Evolutionary conservation across 2,329 filamentous ascomycete species (phyloP).

Genomic region (Rutstroemia sp.): DNA sequence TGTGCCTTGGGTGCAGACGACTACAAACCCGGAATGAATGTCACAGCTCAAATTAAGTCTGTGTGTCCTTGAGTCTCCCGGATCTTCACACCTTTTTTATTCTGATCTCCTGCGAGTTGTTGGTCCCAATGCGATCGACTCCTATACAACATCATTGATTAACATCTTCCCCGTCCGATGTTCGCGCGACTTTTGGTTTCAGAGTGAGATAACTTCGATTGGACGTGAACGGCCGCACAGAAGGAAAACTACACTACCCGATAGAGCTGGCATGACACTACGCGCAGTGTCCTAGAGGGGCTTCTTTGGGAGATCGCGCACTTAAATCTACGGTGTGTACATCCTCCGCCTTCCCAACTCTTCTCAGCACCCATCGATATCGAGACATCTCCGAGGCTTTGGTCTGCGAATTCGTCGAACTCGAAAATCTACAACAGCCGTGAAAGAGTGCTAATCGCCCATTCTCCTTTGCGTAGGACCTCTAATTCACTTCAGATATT

Average conservation of each 20-base stretch:
- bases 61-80: constrained; percentile 8
- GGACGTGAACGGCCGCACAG: not conserved
- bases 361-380: not conserved
- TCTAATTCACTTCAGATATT: not conserved
- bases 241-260: not conserved
- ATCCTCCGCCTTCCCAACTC: constrained; percentile 1
- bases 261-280: not conserved
- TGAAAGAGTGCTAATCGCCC: constrained; percentile 3
- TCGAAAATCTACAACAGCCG: constrained; percentile 4
- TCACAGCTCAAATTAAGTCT: not conserved
- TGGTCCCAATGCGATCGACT: not conserved
- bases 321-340: constrained; percentile 6
- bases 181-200: constrained; percentile 3
- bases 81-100: not conserved
- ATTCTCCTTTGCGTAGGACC: not conserved
- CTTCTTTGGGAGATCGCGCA: constrained; percentile 7
- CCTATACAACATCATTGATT: not conserved
- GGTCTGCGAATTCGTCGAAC: not conserved
- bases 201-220: constrained; percentile 7
- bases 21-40: not conserved
- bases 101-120: not conserved
- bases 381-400: not conserved
- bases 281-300: not conserved
- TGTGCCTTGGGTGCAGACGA: not conserved
- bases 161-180: not conserved